Percentiles rank a stretch among this genome's conserved stretches.
phyloP scores from a whole-genome alignment of 2,329 filamentous ascomycete species.

The Aspergillus fructus region DNA sequence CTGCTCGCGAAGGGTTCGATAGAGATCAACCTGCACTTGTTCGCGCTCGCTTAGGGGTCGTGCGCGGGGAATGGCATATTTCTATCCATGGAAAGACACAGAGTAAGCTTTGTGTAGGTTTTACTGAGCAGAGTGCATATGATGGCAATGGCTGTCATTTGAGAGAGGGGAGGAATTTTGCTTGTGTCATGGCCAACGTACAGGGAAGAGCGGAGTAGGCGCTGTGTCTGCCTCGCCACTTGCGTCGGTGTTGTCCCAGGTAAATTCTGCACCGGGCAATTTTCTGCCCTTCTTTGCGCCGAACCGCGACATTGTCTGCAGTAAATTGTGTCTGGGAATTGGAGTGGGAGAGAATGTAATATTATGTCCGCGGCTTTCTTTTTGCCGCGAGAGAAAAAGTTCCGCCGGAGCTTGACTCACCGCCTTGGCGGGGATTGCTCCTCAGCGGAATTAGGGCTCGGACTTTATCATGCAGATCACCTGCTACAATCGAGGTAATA shows the following conservation, averaged over 20 bases:
- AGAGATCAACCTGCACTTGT: conserved; percentile 48
- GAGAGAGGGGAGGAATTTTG: background rate
- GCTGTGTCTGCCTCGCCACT: conserved; percentile 43
- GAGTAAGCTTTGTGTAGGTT: background rate
- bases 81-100: conserved; percentile 21
- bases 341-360: background rate
- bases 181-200: conserved; percentile 26
- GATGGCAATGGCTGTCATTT: background rate
- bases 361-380: no score
- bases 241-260: conserved; percentile 37
- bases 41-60: conserved; percentile 42
- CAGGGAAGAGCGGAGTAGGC: conserved; percentile 49
- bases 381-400: conserved; percentile 22
- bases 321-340: background rate
- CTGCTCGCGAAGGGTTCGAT: conserved; percentile 53
- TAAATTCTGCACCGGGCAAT: conserved; percentile 43
- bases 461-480: background rate
- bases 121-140: background rate
- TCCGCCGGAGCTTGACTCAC: conserved; percentile 21
- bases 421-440: conserved; percentile 18
- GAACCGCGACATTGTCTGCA: conserved; percentile 39
- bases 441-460: background rate
- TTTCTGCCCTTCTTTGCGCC: conserved; percentile 39
- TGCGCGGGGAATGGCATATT: conserved; percentile 37
- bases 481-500: background rate